phyloP scores from a whole-genome alignment of 2,329 filamentous ascomycete species.

The Pyricularia sp. region DNA sequence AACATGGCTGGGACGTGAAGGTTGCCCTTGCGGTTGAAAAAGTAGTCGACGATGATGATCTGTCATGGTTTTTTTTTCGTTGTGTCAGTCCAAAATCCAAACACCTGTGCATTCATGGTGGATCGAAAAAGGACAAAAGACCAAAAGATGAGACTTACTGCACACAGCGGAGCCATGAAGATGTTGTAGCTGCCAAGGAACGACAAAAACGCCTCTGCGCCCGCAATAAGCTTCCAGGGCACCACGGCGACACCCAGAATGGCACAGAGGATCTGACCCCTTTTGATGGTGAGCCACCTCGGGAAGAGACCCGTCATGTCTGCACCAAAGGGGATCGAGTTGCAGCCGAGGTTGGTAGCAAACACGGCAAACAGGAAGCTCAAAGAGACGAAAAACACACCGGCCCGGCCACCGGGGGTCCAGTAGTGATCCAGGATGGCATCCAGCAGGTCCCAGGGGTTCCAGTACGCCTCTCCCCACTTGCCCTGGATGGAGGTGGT shows the following conservation, averaged over 20 bases:
- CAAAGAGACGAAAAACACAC: constrained; percentile 13
- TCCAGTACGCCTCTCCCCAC: constrained; percentile 23
- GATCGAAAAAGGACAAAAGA: neutral
- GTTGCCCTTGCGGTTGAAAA: constrained; percentile 9
- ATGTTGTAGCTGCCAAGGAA: constrained; percentile 14
- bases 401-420: constrained; percentile 9
- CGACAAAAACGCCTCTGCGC: constrained; percentile 12
- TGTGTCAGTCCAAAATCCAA: neutral
- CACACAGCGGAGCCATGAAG: constrained; percentile 10
- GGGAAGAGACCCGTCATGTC: constrained; percentile 24
- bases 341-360: constrained; percentile 17
- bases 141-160: neutral
- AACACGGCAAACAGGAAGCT: constrained; percentile 13
- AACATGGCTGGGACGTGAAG: constrained; percentile 9
- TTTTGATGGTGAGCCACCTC: constrained; percentile 26
- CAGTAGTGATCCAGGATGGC: constrained; percentile 15
- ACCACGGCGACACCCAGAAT: constrained; percentile 12
- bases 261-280: constrained; percentile 17
- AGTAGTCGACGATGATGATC: constrained; percentile 14
- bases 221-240: constrained; percentile 16
- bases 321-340: constrained; percentile 27
- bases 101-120: no score
- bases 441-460: constrained; percentile 14
- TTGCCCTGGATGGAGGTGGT: constrained; percentile 31
- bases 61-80: neutral